These are phyloP conservation scores for Ophioceras dolichostomum DNA, from an alignment of 2,329 filamentous ascomycete genomes.

Conservation along the genomic window DNA sequence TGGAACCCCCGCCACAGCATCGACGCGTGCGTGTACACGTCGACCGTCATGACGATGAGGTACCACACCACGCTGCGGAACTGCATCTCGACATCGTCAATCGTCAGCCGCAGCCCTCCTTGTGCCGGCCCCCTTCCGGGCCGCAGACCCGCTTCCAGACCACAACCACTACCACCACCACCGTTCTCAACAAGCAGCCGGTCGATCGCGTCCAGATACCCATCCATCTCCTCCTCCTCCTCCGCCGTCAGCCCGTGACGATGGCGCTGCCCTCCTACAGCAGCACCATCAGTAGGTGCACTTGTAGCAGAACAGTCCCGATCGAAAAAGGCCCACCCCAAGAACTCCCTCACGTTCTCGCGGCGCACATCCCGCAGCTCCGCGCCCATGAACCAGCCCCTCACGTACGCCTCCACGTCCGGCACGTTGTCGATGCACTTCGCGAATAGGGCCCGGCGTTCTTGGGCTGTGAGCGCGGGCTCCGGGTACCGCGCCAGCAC, in stretches of 20 bases:
- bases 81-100: slow-evolving; percentile 49
- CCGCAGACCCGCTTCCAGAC: slow-evolving; percentile 22
- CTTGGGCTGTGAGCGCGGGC: slow-evolving; percentile 24
- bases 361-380: slow-evolving; percentile 41
- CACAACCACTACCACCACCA: too few species aligned
- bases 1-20: slow-evolving; percentile 37
- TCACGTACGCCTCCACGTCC: slow-evolving; percentile 43
- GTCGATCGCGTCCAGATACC: slow-evolving; percentile 34
- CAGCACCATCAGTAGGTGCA: too few species aligned
- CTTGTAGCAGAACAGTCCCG: slow-evolving; percentile 3
- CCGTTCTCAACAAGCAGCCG: not conserved
- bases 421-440: slow-evolving; percentile 41
- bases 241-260: slow-evolving; percentile 13
- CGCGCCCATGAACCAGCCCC: slow-evolving; percentile 55
- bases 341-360: slow-evolving; percentile 58
- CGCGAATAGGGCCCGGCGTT: slow-evolving; percentile 43
- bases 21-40: slow-evolving; percentile 32
- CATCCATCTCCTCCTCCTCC: slow-evolving; percentile 27
- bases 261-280: too few species aligned
- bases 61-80: slow-evolving; percentile 58
- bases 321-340: slow-evolving; percentile 58
- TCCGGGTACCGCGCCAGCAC: slow-evolving; percentile 25
- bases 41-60: slow-evolving; percentile 39
- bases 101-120: slow-evolving; percentile 48
- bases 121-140: slow-evolving; percentile 43